Percentiles rank a stretch among this genome's conserved stretches.
Evolutionary conservation across 75 land plant genomes (phyloP).

Genomic region (Sequoia sempervirens): DNA sequence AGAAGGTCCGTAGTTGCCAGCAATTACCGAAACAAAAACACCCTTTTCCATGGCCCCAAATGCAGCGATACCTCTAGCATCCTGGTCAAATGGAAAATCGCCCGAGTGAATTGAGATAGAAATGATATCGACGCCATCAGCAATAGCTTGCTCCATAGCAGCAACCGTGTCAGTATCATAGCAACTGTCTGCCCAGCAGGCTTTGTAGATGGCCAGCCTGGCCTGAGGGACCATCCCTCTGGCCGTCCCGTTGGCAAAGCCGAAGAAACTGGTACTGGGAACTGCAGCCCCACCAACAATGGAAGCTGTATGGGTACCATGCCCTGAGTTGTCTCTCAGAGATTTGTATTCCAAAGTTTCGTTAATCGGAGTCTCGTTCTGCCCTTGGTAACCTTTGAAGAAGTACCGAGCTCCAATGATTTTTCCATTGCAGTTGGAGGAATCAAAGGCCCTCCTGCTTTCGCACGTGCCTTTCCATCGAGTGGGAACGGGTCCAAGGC

Average conservation of each 20-base stretch:
- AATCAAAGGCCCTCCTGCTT: conserved; percentile 27
- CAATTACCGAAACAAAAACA: conserved; percentile 10
- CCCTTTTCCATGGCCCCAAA: conserved; percentile 11
- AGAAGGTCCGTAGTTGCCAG: conserved; percentile 19
- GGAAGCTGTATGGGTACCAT: conserved; percentile 26
- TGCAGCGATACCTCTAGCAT: conserved; percentile 16
- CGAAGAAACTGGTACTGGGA: neutral
- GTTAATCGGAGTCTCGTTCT: neutral
- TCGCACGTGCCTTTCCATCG: conserved; percentile 67
- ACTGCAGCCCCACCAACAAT: conserved; percentile 13
- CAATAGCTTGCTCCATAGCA: conserved; percentile 28
- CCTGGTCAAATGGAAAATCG: neutral
- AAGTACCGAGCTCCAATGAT: conserved; percentile 56
- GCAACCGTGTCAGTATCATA: conserved; percentile 12
- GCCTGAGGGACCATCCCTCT: conserved; percentile 24
- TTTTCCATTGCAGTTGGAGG: conserved; percentile 53
- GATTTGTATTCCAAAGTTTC: conserved; percentile 12
- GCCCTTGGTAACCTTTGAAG: conserved; percentile 53
- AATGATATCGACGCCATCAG: conserved; percentile 30
- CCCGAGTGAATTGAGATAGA: neutral
- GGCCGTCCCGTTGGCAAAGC: conserved; percentile 18
- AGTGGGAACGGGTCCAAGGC: conserved; percentile 36
- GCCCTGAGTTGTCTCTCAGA: conserved; percentile 15
- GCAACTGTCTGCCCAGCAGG: conserved; percentile 18
- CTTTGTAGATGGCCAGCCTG: conserved; percentile 27